Conservation (phyloP, 2,329 filamentous ascomycete genomes). For the Paraphaeosphaeria sporulosa region DNA sequence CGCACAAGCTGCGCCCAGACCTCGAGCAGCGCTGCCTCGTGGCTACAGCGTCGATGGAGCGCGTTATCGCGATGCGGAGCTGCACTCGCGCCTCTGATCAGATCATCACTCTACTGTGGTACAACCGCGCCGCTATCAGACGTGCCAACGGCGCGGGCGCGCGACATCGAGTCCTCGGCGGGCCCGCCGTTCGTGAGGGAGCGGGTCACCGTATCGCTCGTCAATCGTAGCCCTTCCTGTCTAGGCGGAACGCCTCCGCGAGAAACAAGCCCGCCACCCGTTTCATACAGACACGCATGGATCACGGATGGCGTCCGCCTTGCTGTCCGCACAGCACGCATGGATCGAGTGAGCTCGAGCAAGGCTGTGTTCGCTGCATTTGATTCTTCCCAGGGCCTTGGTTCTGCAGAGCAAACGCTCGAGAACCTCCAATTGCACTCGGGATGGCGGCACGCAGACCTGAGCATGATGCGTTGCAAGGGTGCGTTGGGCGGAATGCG, state of each 20-base stretch:
- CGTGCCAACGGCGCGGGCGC: neutral
- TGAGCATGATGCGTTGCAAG: conserved; percentile 22
- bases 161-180: neutral
- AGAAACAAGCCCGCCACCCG: conserved; percentile 14
- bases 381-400: conserved; percentile 4
- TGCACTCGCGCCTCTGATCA: neutral
- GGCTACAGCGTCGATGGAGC: neutral
- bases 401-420: conserved; percentile 1
- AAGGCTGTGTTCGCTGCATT: conserved; percentile 9
- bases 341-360: neutral
- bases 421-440: neutral
- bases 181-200: neutral
- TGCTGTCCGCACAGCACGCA: conserved; percentile 7
- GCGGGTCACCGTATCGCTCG: neutral
- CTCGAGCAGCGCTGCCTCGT: conserved; percentile 7
- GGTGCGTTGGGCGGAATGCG: conserved; percentile 7
- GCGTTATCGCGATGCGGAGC: neutral
- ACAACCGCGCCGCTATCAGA: neutral
- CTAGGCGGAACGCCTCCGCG: conserved; percentile 4
- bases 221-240: conserved; percentile 1
- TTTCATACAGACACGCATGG: neutral
- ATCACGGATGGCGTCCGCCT: conserved; percentile 12
- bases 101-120: neutral
- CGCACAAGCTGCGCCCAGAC: neutral
- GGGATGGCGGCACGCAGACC: conserved; percentile 4